These are phyloP conservation scores for Cyanidioschyzon merolae DNA, from an alignment of 23 red algal genomes.

Conservation along the genomic window DNA sequence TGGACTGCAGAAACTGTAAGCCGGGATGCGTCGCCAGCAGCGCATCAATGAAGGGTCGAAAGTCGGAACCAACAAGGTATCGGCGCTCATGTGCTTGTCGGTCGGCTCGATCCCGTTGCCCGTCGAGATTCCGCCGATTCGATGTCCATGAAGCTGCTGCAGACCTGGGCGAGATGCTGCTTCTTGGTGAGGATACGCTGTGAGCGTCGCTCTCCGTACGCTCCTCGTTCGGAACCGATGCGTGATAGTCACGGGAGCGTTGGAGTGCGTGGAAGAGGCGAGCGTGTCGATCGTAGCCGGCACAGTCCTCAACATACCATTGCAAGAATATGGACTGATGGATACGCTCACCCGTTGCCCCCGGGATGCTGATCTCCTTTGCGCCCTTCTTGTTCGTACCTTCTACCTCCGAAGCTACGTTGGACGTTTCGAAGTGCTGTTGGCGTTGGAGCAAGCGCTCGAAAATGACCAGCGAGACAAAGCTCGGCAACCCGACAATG, in stretches of 20 bases:
- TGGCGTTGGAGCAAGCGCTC: constrained; percentile 33
- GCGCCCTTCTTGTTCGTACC: not conserved
- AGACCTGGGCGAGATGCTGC: no score
- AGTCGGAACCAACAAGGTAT: constrained; percentile 57
- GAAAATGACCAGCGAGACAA: constrained; percentile 52
- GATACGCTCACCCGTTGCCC: constrained; percentile 13
- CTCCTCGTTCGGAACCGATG: not conserved
- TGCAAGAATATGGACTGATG: constrained; percentile 29
- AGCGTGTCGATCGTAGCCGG: constrained; percentile 24
- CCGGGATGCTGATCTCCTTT: not conserved
- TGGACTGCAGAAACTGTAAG: constrained; percentile 70
- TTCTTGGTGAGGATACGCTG: not conserved
- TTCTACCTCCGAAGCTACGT: constrained; percentile 16
- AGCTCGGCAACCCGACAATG: constrained; percentile 54
- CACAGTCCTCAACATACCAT: constrained; percentile 31
- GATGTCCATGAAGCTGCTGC: not conserved
- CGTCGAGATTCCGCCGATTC: not conserved
- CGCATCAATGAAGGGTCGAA: constrained; percentile 52
- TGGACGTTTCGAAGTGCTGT: constrained; percentile 13
- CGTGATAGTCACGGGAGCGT: not conserved
- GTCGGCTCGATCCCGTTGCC: not conserved
- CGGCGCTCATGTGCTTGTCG: constrained; percentile 10
- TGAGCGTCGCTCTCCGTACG: not conserved
- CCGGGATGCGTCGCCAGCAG: constrained; percentile 75
- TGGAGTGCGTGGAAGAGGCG: constrained; percentile 47